phyloP scores from a whole-genome alignment of 805 yeast genomes.

The Allodekkera sacchari region DNA sequence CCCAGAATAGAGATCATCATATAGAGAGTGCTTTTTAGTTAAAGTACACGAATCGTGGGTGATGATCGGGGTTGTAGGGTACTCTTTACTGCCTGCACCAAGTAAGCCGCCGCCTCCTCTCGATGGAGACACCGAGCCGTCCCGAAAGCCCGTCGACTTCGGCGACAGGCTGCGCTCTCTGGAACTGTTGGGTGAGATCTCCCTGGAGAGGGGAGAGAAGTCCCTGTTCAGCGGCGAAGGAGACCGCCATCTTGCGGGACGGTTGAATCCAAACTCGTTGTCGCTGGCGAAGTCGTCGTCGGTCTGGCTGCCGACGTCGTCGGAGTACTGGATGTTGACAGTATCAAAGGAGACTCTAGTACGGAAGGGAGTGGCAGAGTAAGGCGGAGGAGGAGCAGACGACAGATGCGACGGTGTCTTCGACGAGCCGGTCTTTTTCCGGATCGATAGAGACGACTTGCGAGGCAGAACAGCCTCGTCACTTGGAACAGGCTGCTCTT shows the following conservation, averaged over 20 bases:
- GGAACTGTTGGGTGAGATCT: neutral
- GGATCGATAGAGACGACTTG: too few relatives aligned
- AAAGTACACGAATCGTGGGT: constrained; percentile 34
- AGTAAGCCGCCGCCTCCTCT: constrained; percentile 1
- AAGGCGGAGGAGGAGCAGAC: too few relatives aligned
- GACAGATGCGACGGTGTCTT: too few relatives aligned
- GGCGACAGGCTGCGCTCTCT: constrained; percentile 4
- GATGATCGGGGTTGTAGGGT: constrained; percentile 29
- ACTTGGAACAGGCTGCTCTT: too few relatives aligned
- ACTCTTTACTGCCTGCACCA: constrained; percentile 13
- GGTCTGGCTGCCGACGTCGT: constrained; percentile 5
- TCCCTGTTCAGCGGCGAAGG: constrained; percentile 6
- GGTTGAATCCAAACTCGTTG: constrained; percentile 1
- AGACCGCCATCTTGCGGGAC: constrained; percentile 2
- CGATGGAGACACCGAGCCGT: constrained; percentile 1
- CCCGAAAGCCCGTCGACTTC: constrained; percentile 4
- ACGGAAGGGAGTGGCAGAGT: constrained; percentile 10
- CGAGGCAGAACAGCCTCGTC: too few relatives aligned
- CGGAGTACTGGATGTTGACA: constrained; percentile 30
- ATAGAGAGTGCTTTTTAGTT: constrained; percentile 38
- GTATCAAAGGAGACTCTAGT: constrained; percentile 44
- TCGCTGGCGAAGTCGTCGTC: constrained; percentile 1
- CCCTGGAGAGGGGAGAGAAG: neutral
- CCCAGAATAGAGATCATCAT: constrained; percentile 37
- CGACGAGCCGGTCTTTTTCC: too few relatives aligned